Evolutionary conservation across 495 filamentous ascomycete genomes (phyloP).

Genomic region (Neurospora sp.): DNA sequence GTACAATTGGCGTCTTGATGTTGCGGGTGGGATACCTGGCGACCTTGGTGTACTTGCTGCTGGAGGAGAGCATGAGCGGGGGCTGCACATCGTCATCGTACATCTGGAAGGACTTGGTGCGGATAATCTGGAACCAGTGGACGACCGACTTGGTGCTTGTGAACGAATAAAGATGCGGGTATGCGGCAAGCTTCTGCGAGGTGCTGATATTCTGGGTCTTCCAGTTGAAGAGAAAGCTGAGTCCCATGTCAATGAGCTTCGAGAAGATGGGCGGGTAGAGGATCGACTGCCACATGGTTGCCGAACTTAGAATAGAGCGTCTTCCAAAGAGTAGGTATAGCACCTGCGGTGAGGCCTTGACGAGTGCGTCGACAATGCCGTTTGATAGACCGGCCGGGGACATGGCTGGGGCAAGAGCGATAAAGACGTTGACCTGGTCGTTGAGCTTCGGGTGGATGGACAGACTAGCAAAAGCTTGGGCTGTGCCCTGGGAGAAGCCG

Average conservation of each 20-base stretch:
- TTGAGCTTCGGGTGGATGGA: conserved; percentile 89
- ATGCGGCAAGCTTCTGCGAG: conserved; percentile 91
- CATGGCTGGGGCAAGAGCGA: conserved; percentile 96
- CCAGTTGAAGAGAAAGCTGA: conserved; percentile 85
- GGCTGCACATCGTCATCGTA: conserved; percentile 86
- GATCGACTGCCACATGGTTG: conserved; percentile 95
- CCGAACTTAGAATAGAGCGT: conserved; percentile 80
- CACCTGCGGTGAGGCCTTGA: conserved; percentile 89
- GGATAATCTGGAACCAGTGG: conserved; percentile 99
- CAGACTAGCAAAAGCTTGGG: conserved; percentile 92
- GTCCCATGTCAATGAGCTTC: conserved; percentile 72
- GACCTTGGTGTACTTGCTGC: conserved; percentile 61
- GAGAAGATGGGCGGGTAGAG: conserved; percentile 93
- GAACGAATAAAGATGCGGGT: conserved; percentile 91
- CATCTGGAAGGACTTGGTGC: conserved; percentile 92
- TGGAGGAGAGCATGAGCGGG: conserved; percentile 28
- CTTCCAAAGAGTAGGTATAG: conserved; percentile 93
- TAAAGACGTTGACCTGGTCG: conserved; percentile 89
- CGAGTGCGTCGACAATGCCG: conserved; percentile 78
- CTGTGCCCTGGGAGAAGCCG: conserved; percentile 93
- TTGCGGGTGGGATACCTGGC: conserved; percentile 94
- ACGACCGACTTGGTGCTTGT: conserved; percentile 93
- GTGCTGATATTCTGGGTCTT: conserved; percentile 71
- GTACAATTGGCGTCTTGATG: conserved; percentile 89
- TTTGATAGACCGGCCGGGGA: conserved; percentile 84